These are phyloP conservation scores for Trapa incisa DNA, from an alignment of 345 rosid species.

Conservation along the genomic window DNA sequence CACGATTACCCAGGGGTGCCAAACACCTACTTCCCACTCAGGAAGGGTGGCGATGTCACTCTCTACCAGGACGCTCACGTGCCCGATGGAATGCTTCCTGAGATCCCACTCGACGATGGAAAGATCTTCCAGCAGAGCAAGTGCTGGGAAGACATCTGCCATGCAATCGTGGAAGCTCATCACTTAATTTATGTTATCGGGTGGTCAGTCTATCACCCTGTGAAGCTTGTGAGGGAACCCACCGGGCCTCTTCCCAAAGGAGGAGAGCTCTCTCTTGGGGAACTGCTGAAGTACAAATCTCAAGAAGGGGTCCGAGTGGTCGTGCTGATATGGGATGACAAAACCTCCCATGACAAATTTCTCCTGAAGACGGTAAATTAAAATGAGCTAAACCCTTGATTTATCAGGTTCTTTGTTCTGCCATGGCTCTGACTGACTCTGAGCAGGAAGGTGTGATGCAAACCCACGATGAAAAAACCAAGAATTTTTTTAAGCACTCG, in stretches of 20 bases:
- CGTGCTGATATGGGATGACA: slow-evolving; percentile 59
- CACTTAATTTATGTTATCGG: slow-evolving; percentile 50
- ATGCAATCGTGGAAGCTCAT: slow-evolving; percentile 52
- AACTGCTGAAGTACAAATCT: slow-evolving; percentile 50
- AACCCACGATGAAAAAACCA: slow-evolving; percentile 69
- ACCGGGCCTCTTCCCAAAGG: slow-evolving; percentile 35
- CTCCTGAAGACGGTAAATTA: slow-evolving; percentile 40
- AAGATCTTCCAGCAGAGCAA: slow-evolving; percentile 32
- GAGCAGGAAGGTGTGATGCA: slow-evolving; percentile 62
- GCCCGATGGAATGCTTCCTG: slow-evolving; percentile 34
- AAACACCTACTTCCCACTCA: slow-evolving; percentile 46
- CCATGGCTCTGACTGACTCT: too few relatives aligned
- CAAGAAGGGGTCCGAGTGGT: slow-evolving; percentile 61
- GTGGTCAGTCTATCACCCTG: slow-evolving; percentile 49
- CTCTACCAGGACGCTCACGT: slow-evolving; percentile 67
- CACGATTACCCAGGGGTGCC: slow-evolving; percentile 46
- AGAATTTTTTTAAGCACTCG: slow-evolving; percentile 43
- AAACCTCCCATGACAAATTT: slow-evolving; percentile 55
- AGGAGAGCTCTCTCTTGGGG: slow-evolving; percentile 49
- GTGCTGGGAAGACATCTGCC: slow-evolving; percentile 71
- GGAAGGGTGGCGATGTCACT: slow-evolving; percentile 45
- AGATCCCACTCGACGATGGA: slow-evolving; percentile 43
- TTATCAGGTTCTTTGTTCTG: not conserved
- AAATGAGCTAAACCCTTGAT: not conserved
- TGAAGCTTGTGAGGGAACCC: slow-evolving; percentile 57